A percentile compares a stretch with the other conserved stretches of the same genome.
Conservation (phyloP, 2,329 filamentous ascomycete species). For the Tolypocladium amazonense region DNA sequence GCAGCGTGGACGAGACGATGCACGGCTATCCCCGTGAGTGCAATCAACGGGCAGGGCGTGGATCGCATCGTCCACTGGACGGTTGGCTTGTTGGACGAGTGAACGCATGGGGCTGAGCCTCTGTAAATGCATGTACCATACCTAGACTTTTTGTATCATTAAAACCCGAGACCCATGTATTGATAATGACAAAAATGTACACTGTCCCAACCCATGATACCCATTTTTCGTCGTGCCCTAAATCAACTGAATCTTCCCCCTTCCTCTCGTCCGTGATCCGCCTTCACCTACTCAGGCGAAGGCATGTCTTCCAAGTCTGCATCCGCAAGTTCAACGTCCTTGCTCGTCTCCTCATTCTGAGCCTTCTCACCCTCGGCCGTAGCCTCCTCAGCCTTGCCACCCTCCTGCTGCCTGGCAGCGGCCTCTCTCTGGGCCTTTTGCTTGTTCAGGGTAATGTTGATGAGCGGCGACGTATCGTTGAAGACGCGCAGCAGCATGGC, state of each 20-base stretch:
- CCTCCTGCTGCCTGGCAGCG: slow-evolving; percentile 19
- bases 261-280: not conserved
- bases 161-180: not conserved
- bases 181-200: not conserved
- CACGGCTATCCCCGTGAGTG: slow-evolving; percentile 74
- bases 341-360: slow-evolving; percentile 24
- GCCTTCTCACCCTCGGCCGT: slow-evolving; percentile 15
- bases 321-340: slow-evolving; percentile 9
- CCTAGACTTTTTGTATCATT: not conserved
- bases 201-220: not conserved
- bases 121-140: slow-evolving; percentile 10
- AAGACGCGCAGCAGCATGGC: slow-evolving; percentile 88
- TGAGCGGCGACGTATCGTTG: slow-evolving; percentile 76
- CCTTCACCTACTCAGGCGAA: slow-evolving; percentile 18
- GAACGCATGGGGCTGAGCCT: slow-evolving; percentile 2
- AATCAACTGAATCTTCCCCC: not conserved
- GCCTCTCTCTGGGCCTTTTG: slow-evolving; percentile 21
- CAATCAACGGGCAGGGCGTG: slow-evolving; percentile 77
- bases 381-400: slow-evolving; percentile 13
- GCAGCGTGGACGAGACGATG: slow-evolving; percentile 50
- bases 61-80: slow-evolving; percentile 64
- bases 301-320: slow-evolving; percentile 26
- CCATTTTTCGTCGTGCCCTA: not conserved
- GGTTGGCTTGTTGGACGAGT: slow-evolving; percentile 52
- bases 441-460: slow-evolving; percentile 55